Conservation (phyloP, 768 basidiomycete species). For the Pleurotus tuoliensis region DNA sequence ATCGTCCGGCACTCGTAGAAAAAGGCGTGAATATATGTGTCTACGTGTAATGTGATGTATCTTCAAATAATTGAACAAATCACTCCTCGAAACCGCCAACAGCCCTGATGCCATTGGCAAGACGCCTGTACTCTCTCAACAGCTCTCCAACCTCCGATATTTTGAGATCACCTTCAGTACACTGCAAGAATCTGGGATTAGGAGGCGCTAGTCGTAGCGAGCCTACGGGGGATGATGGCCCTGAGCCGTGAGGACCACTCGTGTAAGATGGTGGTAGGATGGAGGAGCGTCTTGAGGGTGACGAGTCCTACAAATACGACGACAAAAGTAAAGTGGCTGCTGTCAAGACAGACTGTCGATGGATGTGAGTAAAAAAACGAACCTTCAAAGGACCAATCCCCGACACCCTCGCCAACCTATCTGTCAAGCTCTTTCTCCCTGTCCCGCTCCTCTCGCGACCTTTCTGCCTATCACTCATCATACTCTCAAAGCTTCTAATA, state of each 20-base stretch:
- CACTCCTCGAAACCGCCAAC: constrained; percentile 54
- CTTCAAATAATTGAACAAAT: background rate
- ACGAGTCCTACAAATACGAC: constrained; percentile 23
- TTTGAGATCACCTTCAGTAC: constrained; percentile 70
- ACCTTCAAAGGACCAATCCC: constrained; percentile 39
- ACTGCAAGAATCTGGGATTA: constrained; percentile 66
- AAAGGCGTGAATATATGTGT: background rate
- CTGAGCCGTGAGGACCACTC: constrained; percentile 28
- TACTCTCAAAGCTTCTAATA: constrained; percentile 83
- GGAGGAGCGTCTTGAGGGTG: constrained; percentile 36
- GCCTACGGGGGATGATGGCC: constrained; percentile 31
- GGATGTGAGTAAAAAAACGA: background rate
- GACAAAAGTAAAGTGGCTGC: constrained; percentile 5
- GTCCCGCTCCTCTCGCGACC: constrained; percentile 19
- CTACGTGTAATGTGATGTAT: too few species aligned
- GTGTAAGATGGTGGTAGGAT: constrained; percentile 30
- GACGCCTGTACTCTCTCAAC: constrained; percentile 73
- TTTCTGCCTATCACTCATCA: constrained; percentile 56
- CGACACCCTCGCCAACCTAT: constrained; percentile 78
- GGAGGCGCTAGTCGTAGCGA: constrained; percentile 52
- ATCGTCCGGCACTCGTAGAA: background rate
- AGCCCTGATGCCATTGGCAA: constrained; percentile 65
- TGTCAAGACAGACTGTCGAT: background rate
- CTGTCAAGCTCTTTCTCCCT: constrained; percentile 67
- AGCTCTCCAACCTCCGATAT: constrained; percentile 80